Evolutionary conservation across 257 asterid species (phyloP), one percentile per base, ranked within the genome.

Genomic region (Marsdenia floribunda): DNA sequence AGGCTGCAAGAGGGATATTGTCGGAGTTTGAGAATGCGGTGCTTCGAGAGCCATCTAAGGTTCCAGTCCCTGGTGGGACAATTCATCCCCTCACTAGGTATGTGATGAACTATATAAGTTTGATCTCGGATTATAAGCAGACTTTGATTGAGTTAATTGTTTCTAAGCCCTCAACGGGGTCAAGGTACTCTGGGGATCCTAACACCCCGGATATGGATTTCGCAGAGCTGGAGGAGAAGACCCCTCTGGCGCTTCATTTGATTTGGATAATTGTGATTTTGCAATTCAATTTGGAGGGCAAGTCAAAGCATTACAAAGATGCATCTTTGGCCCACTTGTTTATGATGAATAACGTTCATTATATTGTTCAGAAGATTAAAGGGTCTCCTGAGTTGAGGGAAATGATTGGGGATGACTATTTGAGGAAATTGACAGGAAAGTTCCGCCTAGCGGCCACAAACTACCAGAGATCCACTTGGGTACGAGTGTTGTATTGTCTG

Each of bases 311-410:
- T 67, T 93, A 93, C 81, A 90, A 85, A 77, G 97, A 93, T 71
- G 75, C 82, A n/a, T 86, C 98, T 14, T 77, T 93, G 77, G 82
- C 91, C n/a, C 97, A 90, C 86, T 75, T 93, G 74, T 93, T 93
- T 69, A 91, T 90, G 90, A 93, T 91, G 98, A 93, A 93, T 72
- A 93, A 93, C 53, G 93, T 93, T 58, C 98, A 91, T 75, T 93
- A 93, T 35, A 93, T 93, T 50, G 92, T 84, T 67, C 88, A 91
- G 79, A 93, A 93, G 88, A 88, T 82, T 42, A 88, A 91, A 76
- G 91, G 91, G 69, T 88, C 96, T 0, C 88, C 92, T 0, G 94
- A 90, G 79, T 75, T 90, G 87, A 85, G 96, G 85, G 97, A 87
- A 83, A 90, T 93, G 97, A 90, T 91, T 16, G 96, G 92, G 78